Base-by-base conservation (phyloP, 768 basidiomycete species). In the Tylopilus sp. region DNA sequence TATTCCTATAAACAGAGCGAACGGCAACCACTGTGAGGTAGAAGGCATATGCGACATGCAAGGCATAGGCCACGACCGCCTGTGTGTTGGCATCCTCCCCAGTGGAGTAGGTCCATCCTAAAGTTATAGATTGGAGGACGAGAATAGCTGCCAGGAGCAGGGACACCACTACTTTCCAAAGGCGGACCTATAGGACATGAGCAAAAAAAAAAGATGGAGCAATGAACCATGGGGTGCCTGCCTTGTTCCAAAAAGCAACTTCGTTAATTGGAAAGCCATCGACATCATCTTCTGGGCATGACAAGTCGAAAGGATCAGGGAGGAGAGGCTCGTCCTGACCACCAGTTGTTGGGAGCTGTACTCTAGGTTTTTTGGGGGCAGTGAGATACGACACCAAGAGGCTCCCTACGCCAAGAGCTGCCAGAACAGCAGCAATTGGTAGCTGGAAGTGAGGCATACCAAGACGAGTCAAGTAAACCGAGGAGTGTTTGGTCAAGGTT, bases 191-290 rank as follows among this genome's bases (percentile, higher is more conserved):
- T 17, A 13, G 39, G 18, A 39, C 9, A 47, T 53, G 11, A 53
- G 44, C 28, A 48, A n/a, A 30, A n/a, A 20, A 35, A 35, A 28
- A 28, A 10, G 28, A 50, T 21, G 1, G n/a, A 4, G 12, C 21
- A 44, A 36, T n/a, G n/a, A n/a, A n/a, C n/a, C n/a, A n/a, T n/a
- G n/a, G n/a, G 4, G 26, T 41, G 68, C 77, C 40, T 57, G 79
- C 83, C 67, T 72, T 69, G n/a, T 60, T 57, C 83, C 83, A 85
- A 66, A 90, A 90, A 3, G 51, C 68, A 4, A 72, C 73, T 46
- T 79, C 83, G 21, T 86, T 68, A 36, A 88, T 72, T 8, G 88
- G 83, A 47, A 78, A 77, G 4, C 87, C 87, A 54, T 88, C 83
- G 12, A 83, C 52, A 31, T 79, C 57, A 57, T 92, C 90, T 63